Evolutionary conservation across 108 stramenopile genomes (phyloP).

Genomic region (Discostella pseudostelligera): DNA sequence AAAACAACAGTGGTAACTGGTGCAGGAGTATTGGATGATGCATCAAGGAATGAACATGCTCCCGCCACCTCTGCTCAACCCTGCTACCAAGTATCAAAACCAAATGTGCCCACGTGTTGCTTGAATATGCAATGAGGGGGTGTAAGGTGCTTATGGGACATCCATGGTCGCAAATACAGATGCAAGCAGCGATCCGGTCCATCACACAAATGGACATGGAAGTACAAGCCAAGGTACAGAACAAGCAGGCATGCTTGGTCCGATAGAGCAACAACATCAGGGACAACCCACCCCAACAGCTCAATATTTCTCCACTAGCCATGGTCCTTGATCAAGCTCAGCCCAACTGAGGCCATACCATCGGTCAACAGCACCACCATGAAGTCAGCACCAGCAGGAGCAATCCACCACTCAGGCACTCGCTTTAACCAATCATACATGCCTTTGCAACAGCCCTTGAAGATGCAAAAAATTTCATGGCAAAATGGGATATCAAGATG

Average conservation of each 20-base stretch:
- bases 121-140: too few species aligned
- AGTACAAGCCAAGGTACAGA: neutral
- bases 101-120: too few species aligned
- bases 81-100: too few species aligned
- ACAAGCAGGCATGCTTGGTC: slow-evolving; percentile 3
- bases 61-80: too few species aligned
- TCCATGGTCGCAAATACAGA: too few species aligned
- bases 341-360: neutral
- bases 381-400: neutral
- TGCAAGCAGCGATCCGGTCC: neutral
- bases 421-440: too few species aligned
- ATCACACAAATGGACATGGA: neutral
- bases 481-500: slow-evolving; percentile 27
- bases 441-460: neutral
- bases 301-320: slow-evolving; percentile 18
- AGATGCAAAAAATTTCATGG: slow-evolving; percentile 11
- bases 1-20: too few species aligned
- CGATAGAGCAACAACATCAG: slow-evolving; percentile 10
- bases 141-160: too few species aligned
- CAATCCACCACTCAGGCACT: slow-evolving; percentile 1
- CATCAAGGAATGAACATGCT: too few species aligned
- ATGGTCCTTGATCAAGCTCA: slow-evolving; percentile 3
- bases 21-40: too few species aligned
- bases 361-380: neutral
- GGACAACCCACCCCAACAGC: slow-evolving; percentile 2